These are phyloP conservation scores for Arabidopsis thaliana DNA, from an alignment of 345 rosid species.

Conservation along the genomic window TAIR10.1 NC_003074.8:15179501-15180000, in stretches of 20 bases:
- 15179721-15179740: conserved; percentile 83
- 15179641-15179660: conserved; percentile 80
- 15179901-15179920: conserved; percentile 64
- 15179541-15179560: conserved; percentile 68
- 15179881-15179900: conserved; percentile 81
- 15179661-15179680: conserved; percentile 87
- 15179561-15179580: conserved; percentile 70
- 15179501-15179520: not conserved
- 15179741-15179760: conserved; percentile 90
- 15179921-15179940: conserved; percentile 88
- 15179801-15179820: conserved; percentile 86
- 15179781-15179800: conserved; percentile 86
- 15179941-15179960: conserved; percentile 85
- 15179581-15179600: conserved; percentile 78
- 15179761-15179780: conserved; percentile 91
- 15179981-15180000: conserved; percentile 80
- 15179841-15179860: conserved; percentile 86
- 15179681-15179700: conserved; percentile 81
- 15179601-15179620: conserved; percentile 66
- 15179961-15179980: conserved; percentile 92
- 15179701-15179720: conserved; percentile 96
- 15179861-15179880: conserved; percentile 92
- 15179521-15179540: not conserved
- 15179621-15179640: conserved; percentile 68
- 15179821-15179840: conserved; percentile 83